Conservation (phyloP, 2,329 filamentous ascomycete genomes). For the Bertia moriformis region DNA sequence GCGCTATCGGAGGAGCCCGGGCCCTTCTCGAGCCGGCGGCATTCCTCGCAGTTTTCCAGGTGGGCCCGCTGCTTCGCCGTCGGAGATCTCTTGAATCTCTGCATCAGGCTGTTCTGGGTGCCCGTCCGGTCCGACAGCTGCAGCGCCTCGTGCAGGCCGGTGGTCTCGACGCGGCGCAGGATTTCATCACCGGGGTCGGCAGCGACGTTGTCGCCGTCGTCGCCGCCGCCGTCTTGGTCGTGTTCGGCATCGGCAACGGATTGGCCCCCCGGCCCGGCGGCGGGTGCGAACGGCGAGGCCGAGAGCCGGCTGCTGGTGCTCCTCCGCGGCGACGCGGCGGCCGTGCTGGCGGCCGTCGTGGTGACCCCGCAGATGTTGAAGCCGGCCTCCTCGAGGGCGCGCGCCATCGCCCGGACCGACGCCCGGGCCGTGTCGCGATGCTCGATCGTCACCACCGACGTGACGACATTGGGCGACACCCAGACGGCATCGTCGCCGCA, state of each 20-base stretch:
- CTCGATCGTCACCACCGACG: not conserved
- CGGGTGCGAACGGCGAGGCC: too few relatives aligned
- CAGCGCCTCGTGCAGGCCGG: constrained; percentile 7
- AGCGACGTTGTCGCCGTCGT: constrained; percentile 10
- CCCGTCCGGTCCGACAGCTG: too few relatives aligned
- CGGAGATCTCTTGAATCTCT: constrained; percentile 9
- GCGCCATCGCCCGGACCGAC: not conserved
- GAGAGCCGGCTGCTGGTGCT: not conserved
- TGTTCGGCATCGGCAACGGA: constrained; percentile 11
- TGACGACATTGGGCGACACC: not conserved
- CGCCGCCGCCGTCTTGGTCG: not conserved
- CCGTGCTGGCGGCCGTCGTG: too few relatives aligned
- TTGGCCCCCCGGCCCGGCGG: constrained; percentile 13
- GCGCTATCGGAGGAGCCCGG: constrained; percentile 2
- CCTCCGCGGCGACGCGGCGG: not conserved
- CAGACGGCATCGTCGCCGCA: not conserved
- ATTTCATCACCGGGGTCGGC: too few relatives aligned
- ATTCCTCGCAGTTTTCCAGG: constrained; percentile 27
- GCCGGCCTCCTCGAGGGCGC: not conserved
- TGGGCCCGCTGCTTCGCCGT: constrained; percentile 12
- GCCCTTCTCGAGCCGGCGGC: constrained; percentile 11
- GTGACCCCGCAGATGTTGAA: not conserved
- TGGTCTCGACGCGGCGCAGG: constrained; percentile 2
- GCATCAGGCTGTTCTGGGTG: not conserved
- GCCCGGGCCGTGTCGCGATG: too few relatives aligned